A percentile compares a stretch with the other conserved stretches of the same genome.
phyloP scores from a whole-genome alignment of 2,329 filamentous ascomycete genomes.

The Sclerotinia minor region DNA sequence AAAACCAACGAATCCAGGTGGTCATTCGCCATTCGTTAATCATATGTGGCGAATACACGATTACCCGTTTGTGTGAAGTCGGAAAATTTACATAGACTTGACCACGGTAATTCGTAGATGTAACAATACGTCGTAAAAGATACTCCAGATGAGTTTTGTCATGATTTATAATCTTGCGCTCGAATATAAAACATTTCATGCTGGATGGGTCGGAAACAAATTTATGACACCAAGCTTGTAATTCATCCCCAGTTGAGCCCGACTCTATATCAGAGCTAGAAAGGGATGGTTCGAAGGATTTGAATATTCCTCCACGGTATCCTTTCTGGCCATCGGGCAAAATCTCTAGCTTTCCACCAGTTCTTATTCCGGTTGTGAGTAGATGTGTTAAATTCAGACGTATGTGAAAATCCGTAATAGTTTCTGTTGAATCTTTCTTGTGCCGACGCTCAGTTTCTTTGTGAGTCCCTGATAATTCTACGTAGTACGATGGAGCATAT shows the following conservation, averaged over 20 bases:
- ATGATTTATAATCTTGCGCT: constrained; percentile 58
- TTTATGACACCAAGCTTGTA: constrained; percentile 60
- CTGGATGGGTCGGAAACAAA: constrained; percentile 60
- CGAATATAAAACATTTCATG: constrained; percentile 58
- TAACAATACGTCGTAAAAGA: constrained; percentile 57
- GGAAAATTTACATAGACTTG: constrained; percentile 60
- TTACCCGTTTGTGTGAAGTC: constrained; percentile 54
- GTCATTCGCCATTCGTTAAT: constrained; percentile 66
- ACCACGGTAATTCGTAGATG: constrained; percentile 67
- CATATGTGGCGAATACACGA: constrained; percentile 63
- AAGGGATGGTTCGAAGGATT: constrained; percentile 52
- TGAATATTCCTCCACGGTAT: constrained; percentile 63
- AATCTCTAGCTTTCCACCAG: constrained; percentile 49
- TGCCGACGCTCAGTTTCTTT: constrained; percentile 35
- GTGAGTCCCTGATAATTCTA: constrained; percentile 41
- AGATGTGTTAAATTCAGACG: constrained; percentile 59
- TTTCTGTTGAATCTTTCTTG: constrained; percentile 51
- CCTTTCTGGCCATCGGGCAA: constrained; percentile 60
- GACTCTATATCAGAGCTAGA: constrained; percentile 32
- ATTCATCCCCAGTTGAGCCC: constrained; percentile 22
- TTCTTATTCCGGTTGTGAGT: constrained; percentile 50
- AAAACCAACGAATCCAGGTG: constrained; percentile 63
- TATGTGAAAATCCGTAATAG: constrained; percentile 60
- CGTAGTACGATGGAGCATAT: constrained; percentile 37
- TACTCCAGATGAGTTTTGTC: constrained; percentile 54